Conservation (phyloP, 192 early-diverging fungal species). For the Rhizophlyctis rosea region DNA sequence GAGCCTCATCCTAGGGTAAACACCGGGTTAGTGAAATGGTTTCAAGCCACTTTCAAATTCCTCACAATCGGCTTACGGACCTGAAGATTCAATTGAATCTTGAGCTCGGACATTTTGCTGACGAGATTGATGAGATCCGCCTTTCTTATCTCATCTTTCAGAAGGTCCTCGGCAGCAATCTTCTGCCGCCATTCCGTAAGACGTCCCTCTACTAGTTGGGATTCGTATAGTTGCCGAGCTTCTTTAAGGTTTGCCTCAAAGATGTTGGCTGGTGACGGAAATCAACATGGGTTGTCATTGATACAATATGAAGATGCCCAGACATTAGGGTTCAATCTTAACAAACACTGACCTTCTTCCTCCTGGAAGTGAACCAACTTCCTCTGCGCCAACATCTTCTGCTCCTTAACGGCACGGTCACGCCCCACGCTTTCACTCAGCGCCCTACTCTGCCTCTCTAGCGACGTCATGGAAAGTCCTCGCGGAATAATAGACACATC, state of each 20-base stretch:
- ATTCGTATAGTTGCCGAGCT: conserved; percentile 26
- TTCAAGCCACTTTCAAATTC: no score
- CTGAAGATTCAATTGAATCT: conserved; percentile 10
- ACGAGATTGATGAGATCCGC: conserved; percentile 20
- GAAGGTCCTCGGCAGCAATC: conserved; percentile 19
- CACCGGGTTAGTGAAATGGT: no score
- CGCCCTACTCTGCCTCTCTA: no score
- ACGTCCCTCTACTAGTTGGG: conserved; percentile 26
- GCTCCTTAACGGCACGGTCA: conserved; percentile 21
- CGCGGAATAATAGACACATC: no score
- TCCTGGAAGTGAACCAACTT: conserved; percentile 22
- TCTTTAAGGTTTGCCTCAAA: conserved; percentile 24
- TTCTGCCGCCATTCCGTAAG: conserved; percentile 15
- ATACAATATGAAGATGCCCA: neutral
- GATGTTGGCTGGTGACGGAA: conserved; percentile 20
- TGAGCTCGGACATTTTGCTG: conserved; percentile 20
- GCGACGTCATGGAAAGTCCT: no score
- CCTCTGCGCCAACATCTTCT: conserved; percentile 19
- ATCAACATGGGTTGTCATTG: neutral
- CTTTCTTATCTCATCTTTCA: conserved; percentile 20
- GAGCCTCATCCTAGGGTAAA: conserved; percentile 25
- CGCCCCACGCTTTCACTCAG: no score
- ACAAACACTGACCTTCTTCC: conserved; percentile 17
- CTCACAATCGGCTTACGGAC: no score
- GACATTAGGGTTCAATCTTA: neutral